Conservation (phyloP, 1,284 basidiomycete species). For the Cerrena zonata region DNA sequence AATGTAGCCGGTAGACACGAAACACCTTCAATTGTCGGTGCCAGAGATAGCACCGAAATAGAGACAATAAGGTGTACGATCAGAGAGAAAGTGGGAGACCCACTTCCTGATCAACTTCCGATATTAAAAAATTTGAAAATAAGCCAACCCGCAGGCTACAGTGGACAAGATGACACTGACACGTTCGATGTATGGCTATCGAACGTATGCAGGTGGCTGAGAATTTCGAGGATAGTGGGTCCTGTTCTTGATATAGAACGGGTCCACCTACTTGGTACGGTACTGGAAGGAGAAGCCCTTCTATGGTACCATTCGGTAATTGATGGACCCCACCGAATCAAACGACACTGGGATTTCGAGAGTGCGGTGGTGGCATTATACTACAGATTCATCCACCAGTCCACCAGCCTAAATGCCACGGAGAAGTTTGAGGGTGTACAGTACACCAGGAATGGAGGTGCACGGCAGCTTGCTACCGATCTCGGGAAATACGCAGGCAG, state of each 20-base stretch:
- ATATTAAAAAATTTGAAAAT: not conserved
- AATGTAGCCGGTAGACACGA: too few relatives aligned
- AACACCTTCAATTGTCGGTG: too few relatives aligned
- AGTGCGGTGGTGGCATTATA: not conserved
- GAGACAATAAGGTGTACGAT: too few relatives aligned
- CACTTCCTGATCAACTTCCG: too few relatives aligned
- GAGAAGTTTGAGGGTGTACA: not conserved
- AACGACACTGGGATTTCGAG: not conserved
- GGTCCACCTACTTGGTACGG: not conserved
- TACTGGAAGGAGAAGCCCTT: not conserved
- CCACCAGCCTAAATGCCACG: not conserved
- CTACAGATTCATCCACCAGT: not conserved
- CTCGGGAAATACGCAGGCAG: not conserved
- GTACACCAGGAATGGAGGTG: not conserved
- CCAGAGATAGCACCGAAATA: too few relatives aligned
- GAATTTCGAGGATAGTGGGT: not conserved
- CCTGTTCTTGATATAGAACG: not conserved
- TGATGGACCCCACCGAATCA: not conserved
- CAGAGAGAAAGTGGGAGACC: too few relatives aligned
- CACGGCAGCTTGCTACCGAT: not conserved
- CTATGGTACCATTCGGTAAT: not conserved
- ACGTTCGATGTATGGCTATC: not conserved
- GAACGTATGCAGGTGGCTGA: not conserved
- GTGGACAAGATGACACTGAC: not conserved
- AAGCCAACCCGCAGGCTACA: not conserved